These are phyloP conservation scores for Ustilago trichophora DNA, from an alignment of 1,284 basidiomycete genomes.

Conservation along the genomic window DNA sequence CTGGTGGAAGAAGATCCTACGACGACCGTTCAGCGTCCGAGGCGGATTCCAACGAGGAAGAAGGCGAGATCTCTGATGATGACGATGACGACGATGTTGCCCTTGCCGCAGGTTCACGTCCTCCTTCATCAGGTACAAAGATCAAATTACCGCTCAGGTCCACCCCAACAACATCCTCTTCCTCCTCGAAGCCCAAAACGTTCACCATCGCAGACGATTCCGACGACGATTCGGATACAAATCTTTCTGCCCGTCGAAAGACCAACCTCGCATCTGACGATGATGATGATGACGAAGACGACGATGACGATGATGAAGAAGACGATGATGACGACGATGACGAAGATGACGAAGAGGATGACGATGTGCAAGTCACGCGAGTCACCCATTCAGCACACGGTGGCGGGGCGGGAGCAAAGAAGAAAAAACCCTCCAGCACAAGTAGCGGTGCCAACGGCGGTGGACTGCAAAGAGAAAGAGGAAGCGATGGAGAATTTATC, in stretches of 20 bases:
- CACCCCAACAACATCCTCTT: background rate
- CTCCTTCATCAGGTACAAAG: constrained; percentile 12
- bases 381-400: background rate
- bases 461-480: constrained; percentile 36
- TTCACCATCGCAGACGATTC: constrained; percentile 19
- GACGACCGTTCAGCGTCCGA: too few species aligned
- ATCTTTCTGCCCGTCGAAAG: constrained; percentile 3
- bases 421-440: background rate
- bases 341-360: constrained; percentile 22
- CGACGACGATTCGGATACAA: constrained; percentile 19
- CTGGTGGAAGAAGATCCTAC: constrained; percentile 6
- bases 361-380: constrained; percentile 24
- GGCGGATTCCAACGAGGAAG: constrained; percentile 22
- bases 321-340: constrained; percentile 30
- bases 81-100: constrained; percentile 38
- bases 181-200: constrained; percentile 10
- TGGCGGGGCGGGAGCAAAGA: background rate
- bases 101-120: too few species aligned
- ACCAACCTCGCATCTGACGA: constrained; percentile 9
- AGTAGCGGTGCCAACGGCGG: background rate
- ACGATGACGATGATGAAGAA: constrained; percentile 20
- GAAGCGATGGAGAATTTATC: constrained; percentile 49
- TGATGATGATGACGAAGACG: constrained; percentile 27
- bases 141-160: constrained; percentile 15
- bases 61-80: constrained; percentile 43